These are phyloP conservation scores for Leucocoprinus birnbaumii DNA, from an alignment of 768 basidiomycete species.

Conservation along the genomic window DNA sequence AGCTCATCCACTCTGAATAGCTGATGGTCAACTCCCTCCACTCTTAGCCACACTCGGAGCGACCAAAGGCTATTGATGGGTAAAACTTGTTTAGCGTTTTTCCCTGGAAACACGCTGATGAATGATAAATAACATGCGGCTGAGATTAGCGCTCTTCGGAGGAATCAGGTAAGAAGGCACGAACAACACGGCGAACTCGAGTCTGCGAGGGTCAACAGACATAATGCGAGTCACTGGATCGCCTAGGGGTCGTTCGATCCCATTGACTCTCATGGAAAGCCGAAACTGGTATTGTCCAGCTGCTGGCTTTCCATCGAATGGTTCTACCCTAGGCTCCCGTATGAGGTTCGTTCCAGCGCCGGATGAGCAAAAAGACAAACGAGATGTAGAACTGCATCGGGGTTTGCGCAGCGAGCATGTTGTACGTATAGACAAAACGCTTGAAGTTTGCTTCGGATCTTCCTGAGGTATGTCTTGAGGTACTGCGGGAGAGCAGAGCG, in stretches of 20 bases:
- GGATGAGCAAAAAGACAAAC: conserved; percentile 30
- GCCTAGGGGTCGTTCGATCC: conserved; percentile 51
- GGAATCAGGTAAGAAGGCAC: conserved; percentile 16
- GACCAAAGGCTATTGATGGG: conserved; percentile 54
- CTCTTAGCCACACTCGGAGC: conserved; percentile 63
- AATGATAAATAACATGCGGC: not conserved
- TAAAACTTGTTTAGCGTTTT: conserved; percentile 31
- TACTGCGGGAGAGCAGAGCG: conserved; percentile 5
- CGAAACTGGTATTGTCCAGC: conserved; percentile 50
- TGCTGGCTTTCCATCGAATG: conserved; percentile 33
- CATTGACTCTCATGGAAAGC: conserved; percentile 51
- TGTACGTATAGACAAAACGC: conserved; percentile 53
- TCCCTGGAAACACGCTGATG: conserved; percentile 64
- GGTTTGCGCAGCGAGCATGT: conserved; percentile 37
- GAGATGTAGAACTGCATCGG: conserved; percentile 49
- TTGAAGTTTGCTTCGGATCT: conserved; percentile 27
- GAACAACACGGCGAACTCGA: conserved; percentile 66
- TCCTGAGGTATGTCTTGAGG: conserved; percentile 18
- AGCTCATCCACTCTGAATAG: conserved; percentile 63
- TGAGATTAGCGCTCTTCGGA: conserved; percentile 4
- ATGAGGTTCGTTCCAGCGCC: not conserved
- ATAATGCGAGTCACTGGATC: conserved; percentile 45
- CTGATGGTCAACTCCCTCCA: conserved; percentile 56
- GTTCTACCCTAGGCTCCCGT: conserved; percentile 39
- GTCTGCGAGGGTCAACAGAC: conserved; percentile 46